Conservation (phyloP, 2,329 filamentous ascomycete species). For the Penicillium occitanis region DNA sequence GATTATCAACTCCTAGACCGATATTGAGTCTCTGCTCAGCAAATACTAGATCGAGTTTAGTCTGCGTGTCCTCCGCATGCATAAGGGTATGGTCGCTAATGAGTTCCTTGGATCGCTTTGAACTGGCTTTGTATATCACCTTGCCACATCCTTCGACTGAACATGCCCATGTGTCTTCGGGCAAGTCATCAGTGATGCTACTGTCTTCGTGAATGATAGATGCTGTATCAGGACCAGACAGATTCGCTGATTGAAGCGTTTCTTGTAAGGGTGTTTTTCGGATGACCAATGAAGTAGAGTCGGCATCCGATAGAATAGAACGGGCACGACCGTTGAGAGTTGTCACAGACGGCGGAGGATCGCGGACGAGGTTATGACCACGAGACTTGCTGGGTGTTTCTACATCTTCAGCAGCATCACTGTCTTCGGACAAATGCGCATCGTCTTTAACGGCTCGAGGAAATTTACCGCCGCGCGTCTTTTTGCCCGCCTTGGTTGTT, state of each 20-base stretch:
- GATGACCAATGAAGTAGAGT: conserved; percentile 23
- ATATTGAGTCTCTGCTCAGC: conserved; percentile 38
- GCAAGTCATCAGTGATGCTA: conserved; percentile 23
- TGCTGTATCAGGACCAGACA: conserved; percentile 17
- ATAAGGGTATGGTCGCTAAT: conserved; percentile 36
- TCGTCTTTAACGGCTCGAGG: conserved; percentile 23
- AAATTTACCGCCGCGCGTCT: conserved; percentile 20
- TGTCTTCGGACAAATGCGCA: conserved; percentile 31
- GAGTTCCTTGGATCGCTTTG: conserved; percentile 34
- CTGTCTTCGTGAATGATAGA: background rate
- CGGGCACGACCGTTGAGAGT: conserved; percentile 31
- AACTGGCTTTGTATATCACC: conserved; percentile 33
- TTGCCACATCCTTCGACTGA: conserved; percentile 36
- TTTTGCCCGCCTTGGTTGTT: conserved; percentile 41
- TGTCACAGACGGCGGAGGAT: conserved; percentile 33
- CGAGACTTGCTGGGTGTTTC: conserved; percentile 37
- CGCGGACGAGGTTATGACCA: conserved; percentile 36
- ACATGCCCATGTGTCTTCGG: conserved; percentile 37
- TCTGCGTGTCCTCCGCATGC: conserved; percentile 38
- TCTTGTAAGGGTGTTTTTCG: conserved; percentile 34
- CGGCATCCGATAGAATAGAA: conserved; percentile 33
- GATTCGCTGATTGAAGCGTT: conserved; percentile 28
- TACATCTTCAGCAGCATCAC: conserved; percentile 31
- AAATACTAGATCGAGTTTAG: conserved; percentile 38
- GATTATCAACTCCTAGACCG: conserved; percentile 34